Evolutionary conservation across 2,329 filamentous ascomycete genomes (phyloP).

Genomic region (Akanthomyces muscarius): DNA sequence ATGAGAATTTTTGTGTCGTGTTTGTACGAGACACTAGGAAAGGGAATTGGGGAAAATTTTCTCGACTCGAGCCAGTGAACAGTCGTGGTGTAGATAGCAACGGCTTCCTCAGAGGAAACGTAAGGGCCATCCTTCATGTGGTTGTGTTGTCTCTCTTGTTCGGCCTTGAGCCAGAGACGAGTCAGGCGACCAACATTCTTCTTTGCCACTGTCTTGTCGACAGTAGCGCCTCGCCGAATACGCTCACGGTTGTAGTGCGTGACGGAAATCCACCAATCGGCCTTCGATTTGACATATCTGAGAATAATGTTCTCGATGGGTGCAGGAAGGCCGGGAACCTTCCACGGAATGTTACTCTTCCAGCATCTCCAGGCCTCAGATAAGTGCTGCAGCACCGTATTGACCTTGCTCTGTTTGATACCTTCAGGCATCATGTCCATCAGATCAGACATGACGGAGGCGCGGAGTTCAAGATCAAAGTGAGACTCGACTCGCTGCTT

Average conservation of each 20-base stretch:
- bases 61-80: slow-evolving; percentile 98
- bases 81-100: slow-evolving; percentile 97
- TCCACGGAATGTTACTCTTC: slow-evolving; percentile 99
- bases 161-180: slow-evolving; percentile 92
- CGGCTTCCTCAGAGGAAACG: slow-evolving; percentile 95
- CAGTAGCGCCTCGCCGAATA: slow-evolving; percentile 91
- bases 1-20: slow-evolving; percentile 99
- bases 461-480: slow-evolving; percentile 93
- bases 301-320: slow-evolving; percentile 99
- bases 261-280: slow-evolving; percentile 99
- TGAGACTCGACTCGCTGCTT: slow-evolving; percentile 99
- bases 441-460: slow-evolving; percentile 96
- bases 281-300: slow-evolving; percentile 97
- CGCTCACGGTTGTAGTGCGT: slow-evolving; percentile 98
- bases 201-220: slow-evolving; percentile 98
- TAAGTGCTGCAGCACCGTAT: slow-evolving; percentile 93
- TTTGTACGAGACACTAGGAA: slow-evolving; percentile 98
- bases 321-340: slow-evolving; percentile 91
- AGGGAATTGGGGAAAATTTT: slow-evolving; percentile 97
- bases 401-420: slow-evolving; percentile 99
- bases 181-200: slow-evolving; percentile 96
- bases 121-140: slow-evolving; percentile 99
- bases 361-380: slow-evolving; percentile 99
- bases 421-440: slow-evolving; percentile 99
- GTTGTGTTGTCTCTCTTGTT: slow-evolving; percentile 98